A percentile compares a stretch with the other conserved stretches of the same genome.
Evolutionary conservation across 2,329 filamentous ascomycete genomes (phyloP).

Genomic region (Xylariaceae sp.): DNA sequence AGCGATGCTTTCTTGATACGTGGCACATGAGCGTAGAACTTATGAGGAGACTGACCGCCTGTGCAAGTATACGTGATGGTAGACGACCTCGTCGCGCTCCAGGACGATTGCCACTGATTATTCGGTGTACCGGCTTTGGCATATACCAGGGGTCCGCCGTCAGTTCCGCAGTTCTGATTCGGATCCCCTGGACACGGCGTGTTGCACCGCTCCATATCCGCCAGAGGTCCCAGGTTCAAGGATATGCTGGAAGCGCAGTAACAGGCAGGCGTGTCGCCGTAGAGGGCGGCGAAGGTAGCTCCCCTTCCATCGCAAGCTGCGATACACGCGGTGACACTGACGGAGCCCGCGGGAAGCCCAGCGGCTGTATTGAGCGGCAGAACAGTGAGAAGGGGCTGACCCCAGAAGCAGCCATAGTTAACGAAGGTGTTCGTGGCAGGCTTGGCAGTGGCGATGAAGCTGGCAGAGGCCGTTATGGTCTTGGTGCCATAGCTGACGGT

Average conservation of each 20-base stretch:
- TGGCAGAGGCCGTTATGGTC: slow-evolving; percentile 13
- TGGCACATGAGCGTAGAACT: background rate
- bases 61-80: slow-evolving; percentile 4
- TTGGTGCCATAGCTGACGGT: slow-evolving; percentile 1
- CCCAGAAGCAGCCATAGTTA: slow-evolving; percentile 17
- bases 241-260: background rate
- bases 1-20: background rate
- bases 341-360: background rate
- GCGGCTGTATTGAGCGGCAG: slow-evolving; percentile 1
- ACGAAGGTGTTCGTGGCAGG: slow-evolving; percentile 6
- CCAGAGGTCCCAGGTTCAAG: background rate
- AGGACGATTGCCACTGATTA: slow-evolving; percentile 5
- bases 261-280: slow-evolving; percentile 8
- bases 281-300: slow-evolving; percentile 8
- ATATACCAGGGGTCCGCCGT: slow-evolving; percentile 14
- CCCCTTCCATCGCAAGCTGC: background rate
- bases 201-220: slow-evolving; percentile 16
- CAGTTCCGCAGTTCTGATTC: slow-evolving; percentile 15
- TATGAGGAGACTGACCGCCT: background rate
- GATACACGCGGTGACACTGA: slow-evolving; percentile 12
- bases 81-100: slow-evolving; percentile 1
- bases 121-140: slow-evolving; percentile 4
- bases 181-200: slow-evolving; percentile 11
- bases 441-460: slow-evolving; percentile 17
- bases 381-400: background rate